Evolutionary conservation across 2,329 filamentous ascomycete genomes (phyloP).

Genomic region (Ascochyta koolunga): DNA sequence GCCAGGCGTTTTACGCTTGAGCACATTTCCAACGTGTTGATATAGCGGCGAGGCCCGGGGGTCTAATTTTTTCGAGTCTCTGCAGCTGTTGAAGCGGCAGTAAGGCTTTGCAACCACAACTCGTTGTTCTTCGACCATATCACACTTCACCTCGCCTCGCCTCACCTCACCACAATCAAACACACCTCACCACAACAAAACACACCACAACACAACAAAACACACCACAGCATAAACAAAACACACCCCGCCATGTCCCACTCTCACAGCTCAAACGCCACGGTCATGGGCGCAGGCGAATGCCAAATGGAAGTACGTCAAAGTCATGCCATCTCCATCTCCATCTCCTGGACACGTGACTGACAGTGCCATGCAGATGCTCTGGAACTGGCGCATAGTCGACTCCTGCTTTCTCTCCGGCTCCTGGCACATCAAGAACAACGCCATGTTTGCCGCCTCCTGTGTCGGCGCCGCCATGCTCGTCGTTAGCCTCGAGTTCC

Average conservation of each 20-base stretch:
- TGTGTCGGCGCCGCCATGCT: slow-evolving; percentile 81
- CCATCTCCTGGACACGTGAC: background rate
- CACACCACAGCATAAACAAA: too few species aligned
- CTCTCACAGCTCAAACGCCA: slow-evolving; percentile 17
- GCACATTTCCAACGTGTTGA: slow-evolving; percentile 14
- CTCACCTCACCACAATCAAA: background rate
- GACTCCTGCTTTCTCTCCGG: slow-evolving; percentile 72
- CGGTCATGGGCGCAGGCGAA: slow-evolving; percentile 25
- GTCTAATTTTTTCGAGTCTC: background rate
- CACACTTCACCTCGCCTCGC: background rate
- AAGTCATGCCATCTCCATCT: background rate
- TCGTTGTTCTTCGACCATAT: background rate
- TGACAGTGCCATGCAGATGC: slow-evolving; percentile 64
- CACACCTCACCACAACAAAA: too few species aligned
- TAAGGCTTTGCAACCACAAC: background rate
- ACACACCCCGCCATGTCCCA: too few species aligned
- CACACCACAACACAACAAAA: too few species aligned
- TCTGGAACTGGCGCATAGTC: slow-evolving; percentile 79
- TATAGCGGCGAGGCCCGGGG: slow-evolving; percentile 15
- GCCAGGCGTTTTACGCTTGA: slow-evolving; percentile 2
- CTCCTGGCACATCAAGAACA: slow-evolving; percentile 72
- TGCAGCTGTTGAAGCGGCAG: slow-evolving; percentile 1
- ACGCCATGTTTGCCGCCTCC: slow-evolving; percentile 76
- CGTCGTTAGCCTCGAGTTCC: slow-evolving; percentile 72
- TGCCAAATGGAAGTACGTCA: slow-evolving; percentile 50